Percentiles rank a stretch among this genome's conserved stretches.
phyloP scores from a whole-genome alignment of 2,329 filamentous ascomycete genomes.

The Mycosphaerella sp. region DNA sequence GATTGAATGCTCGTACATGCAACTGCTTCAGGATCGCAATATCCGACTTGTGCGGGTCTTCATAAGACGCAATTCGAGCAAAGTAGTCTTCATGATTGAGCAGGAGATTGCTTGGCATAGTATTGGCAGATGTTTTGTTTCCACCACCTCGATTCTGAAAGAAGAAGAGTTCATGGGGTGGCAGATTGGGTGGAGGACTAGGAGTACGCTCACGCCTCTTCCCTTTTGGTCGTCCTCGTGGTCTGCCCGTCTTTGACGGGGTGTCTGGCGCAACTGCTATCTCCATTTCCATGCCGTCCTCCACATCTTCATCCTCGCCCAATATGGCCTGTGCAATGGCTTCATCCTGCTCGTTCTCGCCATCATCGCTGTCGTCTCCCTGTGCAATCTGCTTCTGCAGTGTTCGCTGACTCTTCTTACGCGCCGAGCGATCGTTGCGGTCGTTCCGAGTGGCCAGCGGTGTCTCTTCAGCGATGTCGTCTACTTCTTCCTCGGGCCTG shows the following conservation, averaged over 20 bases:
- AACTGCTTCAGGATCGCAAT: conserved; percentile 65
- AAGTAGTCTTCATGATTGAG: conserved; percentile 94
- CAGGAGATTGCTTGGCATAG: conserved; percentile 63
- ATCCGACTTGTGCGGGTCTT: conserved; percentile 64
- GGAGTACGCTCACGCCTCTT: conserved; percentile 57
- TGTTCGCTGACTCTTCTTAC: conserved; percentile 72
- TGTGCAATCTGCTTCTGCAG: conserved; percentile 66
- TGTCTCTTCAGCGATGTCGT: conserved; percentile 39
- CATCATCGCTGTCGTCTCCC: conserved; percentile 61
- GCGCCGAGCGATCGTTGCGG: conserved; percentile 71
- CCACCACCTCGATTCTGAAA: conserved; percentile 79
- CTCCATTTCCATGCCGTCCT: conserved; percentile 26
- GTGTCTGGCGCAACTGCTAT: conserved; percentile 39
- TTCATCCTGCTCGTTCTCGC: conserved; percentile 47
- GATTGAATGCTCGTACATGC: conserved; percentile 74
- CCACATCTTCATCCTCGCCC: conserved; percentile 25
- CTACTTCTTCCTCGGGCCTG: conserved; percentile 32
- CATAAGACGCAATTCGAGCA: conserved; percentile 54
- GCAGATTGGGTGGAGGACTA: conserved; percentile 73
- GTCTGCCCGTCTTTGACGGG: conserved; percentile 41
- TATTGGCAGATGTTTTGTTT: conserved; percentile 81
- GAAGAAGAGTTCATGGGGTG: conserved; percentile 88
- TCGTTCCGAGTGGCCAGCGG: conserved; percentile 63
- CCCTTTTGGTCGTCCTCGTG: conserved; percentile 49
- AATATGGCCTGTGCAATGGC: conserved; percentile 26